phyloP scores from a whole-genome alignment of 257 asterid genomes.

The Knoxia roxburghii region DNA sequence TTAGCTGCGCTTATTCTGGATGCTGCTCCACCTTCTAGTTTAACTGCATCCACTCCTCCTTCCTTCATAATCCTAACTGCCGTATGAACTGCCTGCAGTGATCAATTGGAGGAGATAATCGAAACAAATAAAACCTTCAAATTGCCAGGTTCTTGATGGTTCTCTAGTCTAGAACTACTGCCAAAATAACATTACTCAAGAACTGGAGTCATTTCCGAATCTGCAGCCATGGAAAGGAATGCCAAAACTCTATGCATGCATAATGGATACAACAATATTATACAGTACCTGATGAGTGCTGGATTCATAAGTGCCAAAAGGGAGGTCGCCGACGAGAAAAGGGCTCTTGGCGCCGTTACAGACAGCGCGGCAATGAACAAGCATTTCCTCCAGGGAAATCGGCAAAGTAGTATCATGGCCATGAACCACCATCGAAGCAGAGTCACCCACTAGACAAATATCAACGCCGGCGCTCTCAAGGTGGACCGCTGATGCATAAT shows the following conservation, averaged over 20 bases:
- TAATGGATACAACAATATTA: too few relatives aligned
- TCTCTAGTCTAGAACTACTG: too few relatives aligned
- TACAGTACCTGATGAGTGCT: constrained; percentile 53
- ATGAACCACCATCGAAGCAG: constrained; percentile 95
- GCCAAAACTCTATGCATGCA: neutral
- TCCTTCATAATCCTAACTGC: constrained; percentile 75
- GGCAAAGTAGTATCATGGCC: constrained; percentile 95
- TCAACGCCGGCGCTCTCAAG: constrained; percentile 80
- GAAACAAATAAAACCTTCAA: too few relatives aligned
- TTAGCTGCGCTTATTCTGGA: constrained; percentile 91
- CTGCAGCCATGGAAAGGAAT: neutral
- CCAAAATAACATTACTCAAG: too few relatives aligned
- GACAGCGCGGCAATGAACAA: constrained; percentile 81
- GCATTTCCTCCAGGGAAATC: constrained; percentile 87
- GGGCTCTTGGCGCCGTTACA: constrained; percentile 81
- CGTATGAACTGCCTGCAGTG: constrained; percentile 79
- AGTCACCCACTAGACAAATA: constrained; percentile 84
- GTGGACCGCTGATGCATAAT: constrained; percentile 84
- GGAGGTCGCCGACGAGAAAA: constrained; percentile 76
- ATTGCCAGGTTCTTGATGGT: too few relatives aligned
- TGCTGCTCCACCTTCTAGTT: constrained; percentile 85
- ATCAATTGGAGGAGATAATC: too few relatives aligned
- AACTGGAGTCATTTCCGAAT: too few relatives aligned
- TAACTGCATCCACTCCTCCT: constrained; percentile 92
- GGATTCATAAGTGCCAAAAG: constrained; percentile 85